These are phyloP conservation scores for Gyrodon lividus DNA, from an alignment of 768 basidiomycete genomes.

Conservation along the genomic window DNA sequence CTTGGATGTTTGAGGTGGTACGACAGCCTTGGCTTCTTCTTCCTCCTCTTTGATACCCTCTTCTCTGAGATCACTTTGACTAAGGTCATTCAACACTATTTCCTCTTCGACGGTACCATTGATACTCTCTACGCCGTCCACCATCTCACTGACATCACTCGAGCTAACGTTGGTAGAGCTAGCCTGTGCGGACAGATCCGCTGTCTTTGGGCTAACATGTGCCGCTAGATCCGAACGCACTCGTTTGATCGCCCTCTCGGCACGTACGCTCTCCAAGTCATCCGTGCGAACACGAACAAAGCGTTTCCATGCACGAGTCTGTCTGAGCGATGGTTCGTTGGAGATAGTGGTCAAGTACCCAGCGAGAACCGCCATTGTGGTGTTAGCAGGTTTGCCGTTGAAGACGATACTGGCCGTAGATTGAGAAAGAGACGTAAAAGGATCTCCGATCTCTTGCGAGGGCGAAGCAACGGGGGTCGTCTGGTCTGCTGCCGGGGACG, in stretches of 20 bases:
- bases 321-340: conserved; percentile 61
- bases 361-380: conserved; percentile 65
- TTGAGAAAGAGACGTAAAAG: conserved; percentile 49
- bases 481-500: conserved; percentile 30
- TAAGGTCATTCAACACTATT: conserved; percentile 12
- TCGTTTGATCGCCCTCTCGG: conserved; percentile 85
- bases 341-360: conserved; percentile 79
- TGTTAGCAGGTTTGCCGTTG: conserved; percentile 36
- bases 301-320: conserved; percentile 73
- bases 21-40: conserved; percentile 2
- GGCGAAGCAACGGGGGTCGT: conserved; percentile 52
- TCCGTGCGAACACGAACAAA: conserved; percentile 86
- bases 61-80: conserved; percentile 17
- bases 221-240: conserved; percentile 82
- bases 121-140: conserved; percentile 32
- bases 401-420: conserved; percentile 24
- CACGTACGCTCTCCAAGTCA: conserved; percentile 83
- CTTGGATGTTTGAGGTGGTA: conserved; percentile 1
- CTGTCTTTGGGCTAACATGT: conserved; percentile 48
- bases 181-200: conserved; percentile 22
- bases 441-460: conserved; percentile 56
- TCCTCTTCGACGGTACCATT: conserved; percentile 26
- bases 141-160: conserved; percentile 32
- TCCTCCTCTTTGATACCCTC: conserved; percentile 29
- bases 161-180: conserved; percentile 29